Conservation (phyloP, 805 yeast genomes). For the Myxozyma nipponensis region DNA sequence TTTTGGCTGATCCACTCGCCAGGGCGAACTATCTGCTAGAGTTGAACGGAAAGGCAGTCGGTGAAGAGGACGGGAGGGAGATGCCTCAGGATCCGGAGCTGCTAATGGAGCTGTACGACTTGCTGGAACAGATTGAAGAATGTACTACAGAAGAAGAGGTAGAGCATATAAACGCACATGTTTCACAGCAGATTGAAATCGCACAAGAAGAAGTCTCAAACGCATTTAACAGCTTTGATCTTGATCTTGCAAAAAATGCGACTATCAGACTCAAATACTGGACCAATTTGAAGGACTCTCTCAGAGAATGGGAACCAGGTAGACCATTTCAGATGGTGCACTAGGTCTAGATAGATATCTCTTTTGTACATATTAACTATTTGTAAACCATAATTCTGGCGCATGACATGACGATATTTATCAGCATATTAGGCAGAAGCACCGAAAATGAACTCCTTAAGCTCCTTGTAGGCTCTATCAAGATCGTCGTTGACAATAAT, state of each 20-base stretch:
- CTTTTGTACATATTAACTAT: background rate
- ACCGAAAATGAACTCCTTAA: conserved; percentile 69
- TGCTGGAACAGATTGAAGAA: conserved; percentile 76
- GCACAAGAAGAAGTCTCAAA: conserved; percentile 46
- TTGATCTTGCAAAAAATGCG: conserved; percentile 57
- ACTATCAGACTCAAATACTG: conserved; percentile 79
- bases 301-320: conserved; percentile 46
- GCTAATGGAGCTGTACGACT: conserved; percentile 73
- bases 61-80: conserved; percentile 51
- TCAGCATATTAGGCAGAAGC: conserved; percentile 4
- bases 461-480: conserved; percentile 78
- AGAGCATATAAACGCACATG: conserved; percentile 49
- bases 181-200: conserved; percentile 51
- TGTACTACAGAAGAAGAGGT: conserved; percentile 59
- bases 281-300: conserved; percentile 68
- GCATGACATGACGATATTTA: background rate
- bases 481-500: conserved; percentile 87
- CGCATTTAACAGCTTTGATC: conserved; percentile 48
- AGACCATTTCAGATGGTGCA: conserved; percentile 28
- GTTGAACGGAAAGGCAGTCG: conserved; percentile 45
- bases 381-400: background rate
- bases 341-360: conserved; percentile 6
- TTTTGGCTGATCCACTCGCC: conserved; percentile 62
- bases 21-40: conserved; percentile 62
- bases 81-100: conserved; percentile 50